Base-by-base conservation (phyloP, 148 eudicot species). In the Hydrangea macrophylla region DNA sequence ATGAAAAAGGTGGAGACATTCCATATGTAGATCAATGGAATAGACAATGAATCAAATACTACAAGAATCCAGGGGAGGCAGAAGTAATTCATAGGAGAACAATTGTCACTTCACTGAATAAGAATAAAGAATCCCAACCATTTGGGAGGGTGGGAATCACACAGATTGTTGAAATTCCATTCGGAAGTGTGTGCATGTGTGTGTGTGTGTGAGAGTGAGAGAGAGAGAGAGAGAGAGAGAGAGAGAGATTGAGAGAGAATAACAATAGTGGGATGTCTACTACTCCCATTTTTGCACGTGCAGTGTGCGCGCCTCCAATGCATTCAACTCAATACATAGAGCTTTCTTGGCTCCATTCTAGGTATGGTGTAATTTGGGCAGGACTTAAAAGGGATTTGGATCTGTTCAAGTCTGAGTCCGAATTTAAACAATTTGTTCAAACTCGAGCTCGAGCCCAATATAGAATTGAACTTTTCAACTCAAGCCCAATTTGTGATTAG, bases 111-210 rank as follows among this genome's bases (percentile, higher is more conserved):
- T 55, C 58, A 55, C 8, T 67, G 70, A 37, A 57, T 39, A 42
- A 32, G 50, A 55, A 70, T 48, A 18, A 20, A 25, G 73, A 45
- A 70, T 70, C 60, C 60, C 73, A 26, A 61, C 22, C 73, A 62
- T 60, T 60, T 30, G 57, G 58, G 73, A 55, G 50, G 72, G 11
- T 60, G 58, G 67, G 73, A 70, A 45, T 70, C 50, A 45, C 33
- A 28, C 12, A 28, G 18, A 39, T 0, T 68, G 40, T 58, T 69
- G 58, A 58, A n/a, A 69, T 69, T 68, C 57, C 31, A 45, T 15
- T 69, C 23, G 39, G 32, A 42, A 32, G 23, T 5, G 61, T 35
- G 33, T 8, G 33, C n/a, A 60, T 42, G 17, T 2, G 17, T 42
- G 11, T 18, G 11, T 15, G 48, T 12, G 17, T 18, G 48, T 4